A percentile compares a stretch with the other conserved stretches of the same genome.
phyloP scores from a whole-genome alignment of 2,329 filamentous ascomycete genomes.

The Aschersonia sp. region DNA sequence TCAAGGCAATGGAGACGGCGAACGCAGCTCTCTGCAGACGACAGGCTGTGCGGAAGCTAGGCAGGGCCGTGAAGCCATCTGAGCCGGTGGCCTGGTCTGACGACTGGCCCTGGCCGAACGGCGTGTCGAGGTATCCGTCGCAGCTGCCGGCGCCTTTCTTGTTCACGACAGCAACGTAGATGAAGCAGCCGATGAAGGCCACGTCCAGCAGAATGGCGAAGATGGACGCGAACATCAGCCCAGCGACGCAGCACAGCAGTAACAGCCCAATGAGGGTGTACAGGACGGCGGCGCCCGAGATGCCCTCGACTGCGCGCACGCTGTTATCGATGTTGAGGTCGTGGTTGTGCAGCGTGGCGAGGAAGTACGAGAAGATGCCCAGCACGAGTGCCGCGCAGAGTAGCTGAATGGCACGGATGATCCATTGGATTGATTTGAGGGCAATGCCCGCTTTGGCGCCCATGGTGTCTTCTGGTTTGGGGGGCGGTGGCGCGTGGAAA shows the following conservation, averaged over 20 bases:
- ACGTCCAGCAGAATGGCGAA: conserved; percentile 65
- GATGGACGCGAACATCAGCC: conserved; percentile 56
- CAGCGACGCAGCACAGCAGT: conserved; percentile 67
- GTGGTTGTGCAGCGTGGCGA: conserved; percentile 56
- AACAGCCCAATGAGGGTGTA: conserved; percentile 63
- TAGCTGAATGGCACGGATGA: conserved; percentile 62
- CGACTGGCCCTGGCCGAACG: conserved; percentile 51
- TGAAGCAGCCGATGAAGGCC: conserved; percentile 60
- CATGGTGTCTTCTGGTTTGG: conserved; percentile 12
- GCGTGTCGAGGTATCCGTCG: conserved; percentile 43
- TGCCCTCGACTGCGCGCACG: conserved; percentile 62
- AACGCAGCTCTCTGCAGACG: conserved; percentile 63
- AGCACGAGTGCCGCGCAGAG: conserved; percentile 59
- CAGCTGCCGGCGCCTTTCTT: conserved; percentile 55
- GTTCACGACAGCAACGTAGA: conserved; percentile 69
- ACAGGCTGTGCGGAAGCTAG: conserved; percentile 44
- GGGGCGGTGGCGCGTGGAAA: neutral
- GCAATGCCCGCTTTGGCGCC: conserved; percentile 25
- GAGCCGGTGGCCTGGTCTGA: conserved; percentile 30
- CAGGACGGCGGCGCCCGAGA: conserved; percentile 59
- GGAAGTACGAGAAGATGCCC: conserved; percentile 72
- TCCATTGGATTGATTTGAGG: conserved; percentile 55
- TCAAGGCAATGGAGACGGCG: conserved; percentile 62
- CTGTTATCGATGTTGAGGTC: conserved; percentile 46
- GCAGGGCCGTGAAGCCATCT: conserved; percentile 30